Evolutionary conservation across 78 protist genomes (phyloP), one percentile per base, ranked within the genome.

Genomic region (Dictyostelium purpureum): DNA sequence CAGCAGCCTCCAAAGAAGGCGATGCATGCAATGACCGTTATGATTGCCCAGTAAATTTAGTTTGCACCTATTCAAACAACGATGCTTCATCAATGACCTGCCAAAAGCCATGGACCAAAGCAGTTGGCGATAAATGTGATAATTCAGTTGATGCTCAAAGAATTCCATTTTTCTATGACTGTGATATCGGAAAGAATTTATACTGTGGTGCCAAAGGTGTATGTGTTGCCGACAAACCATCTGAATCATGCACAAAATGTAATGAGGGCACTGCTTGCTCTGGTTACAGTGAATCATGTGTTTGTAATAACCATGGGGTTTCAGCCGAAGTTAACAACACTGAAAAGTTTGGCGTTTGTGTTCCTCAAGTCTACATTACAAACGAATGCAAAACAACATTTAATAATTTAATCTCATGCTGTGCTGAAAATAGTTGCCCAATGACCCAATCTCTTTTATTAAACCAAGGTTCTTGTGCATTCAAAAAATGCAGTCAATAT

Each of bases 151-250:
- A 71, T 43, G 40, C 52, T 43, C 42, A 38, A 43, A 19, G 78
- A 24, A 71, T 71, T 43, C 78, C 78, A 43, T 71, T 71, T 26
- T 71, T 71, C 28, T 43, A 43, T 43, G 78, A 71, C 26, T 71
- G 78, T 45, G 78, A 71, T 71, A 71, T 71, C 43, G 57, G 59
- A 24, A 35, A 40, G 12, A 43, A 43, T 71, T 71, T 71, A 71
- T 33, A 70, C 59, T 71, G 78, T n/a, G 43, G 54, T 1, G 19
- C 38, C 16, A n/a, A 71, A 43, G 52, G 59, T 12, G 26, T 12
- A 43, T 71, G 78, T 71, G 57, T 43, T 43, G 28, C 7, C 11
- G 43, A 71, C 43, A 71, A 18, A 4, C 40, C 33, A 71, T 35
- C 49, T 43, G 40, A 24, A 24, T 4, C 10, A 71, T 71, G 78